phyloP scores from a whole-genome alignment of 305 asterid species.

The Ajuga reptans region DNA sequence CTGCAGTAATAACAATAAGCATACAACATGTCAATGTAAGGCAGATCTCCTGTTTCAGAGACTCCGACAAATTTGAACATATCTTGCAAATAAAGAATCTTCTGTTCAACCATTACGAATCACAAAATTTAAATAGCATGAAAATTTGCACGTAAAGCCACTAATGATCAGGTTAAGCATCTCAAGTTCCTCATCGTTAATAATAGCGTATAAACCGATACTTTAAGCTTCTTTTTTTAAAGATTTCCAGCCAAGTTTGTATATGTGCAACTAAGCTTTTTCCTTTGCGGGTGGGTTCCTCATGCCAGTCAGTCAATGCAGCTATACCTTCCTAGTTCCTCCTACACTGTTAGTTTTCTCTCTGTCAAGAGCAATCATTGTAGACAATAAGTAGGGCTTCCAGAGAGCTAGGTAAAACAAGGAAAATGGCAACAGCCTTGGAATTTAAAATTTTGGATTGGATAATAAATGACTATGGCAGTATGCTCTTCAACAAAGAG shows the following conservation, averaged over 20 bases:
- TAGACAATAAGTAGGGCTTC: background rate
- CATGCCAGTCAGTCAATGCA: background rate
- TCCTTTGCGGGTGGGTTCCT: background rate
- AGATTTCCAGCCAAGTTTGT: background rate
- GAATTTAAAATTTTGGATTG: background rate
- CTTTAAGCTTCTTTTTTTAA: background rate
- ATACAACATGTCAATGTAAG: background rate
- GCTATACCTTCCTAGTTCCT: background rate
- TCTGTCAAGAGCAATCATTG: background rate
- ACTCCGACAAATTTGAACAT: background rate
- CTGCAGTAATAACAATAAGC: conserved; percentile 36
- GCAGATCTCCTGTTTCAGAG: no score
- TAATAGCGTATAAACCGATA: background rate
- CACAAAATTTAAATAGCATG: background rate
- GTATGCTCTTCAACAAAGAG: background rate
- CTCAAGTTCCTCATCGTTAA: background rate
- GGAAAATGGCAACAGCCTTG: background rate
- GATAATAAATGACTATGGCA: background rate
- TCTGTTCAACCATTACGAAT: background rate
- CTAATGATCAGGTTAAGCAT: background rate
- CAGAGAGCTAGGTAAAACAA: background rate
- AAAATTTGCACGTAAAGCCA: background rate
- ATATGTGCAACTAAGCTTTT: background rate
- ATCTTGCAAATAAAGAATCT: background rate
- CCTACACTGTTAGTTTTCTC: background rate